These are phyloP conservation scores for Xylariales sp. DNA, from an alignment of 2,329 filamentous ascomycete genomes.

Conservation along the genomic window DNA sequence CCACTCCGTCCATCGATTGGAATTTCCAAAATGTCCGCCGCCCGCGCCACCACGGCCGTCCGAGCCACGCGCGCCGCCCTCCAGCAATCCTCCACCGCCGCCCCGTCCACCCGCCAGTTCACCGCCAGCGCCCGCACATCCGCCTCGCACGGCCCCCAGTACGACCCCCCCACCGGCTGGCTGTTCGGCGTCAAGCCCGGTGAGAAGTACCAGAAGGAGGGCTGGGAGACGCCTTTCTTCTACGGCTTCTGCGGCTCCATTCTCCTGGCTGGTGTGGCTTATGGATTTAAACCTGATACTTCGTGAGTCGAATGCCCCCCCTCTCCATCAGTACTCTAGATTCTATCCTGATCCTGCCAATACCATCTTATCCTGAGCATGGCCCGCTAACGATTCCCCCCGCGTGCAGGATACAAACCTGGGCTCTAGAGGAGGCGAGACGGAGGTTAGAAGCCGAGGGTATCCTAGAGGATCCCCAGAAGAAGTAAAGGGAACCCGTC, in stretches of 20 bases:
- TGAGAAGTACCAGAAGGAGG: constrained; percentile 95
- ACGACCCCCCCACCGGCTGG: constrained; percentile 91
- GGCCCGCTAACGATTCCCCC: neutral
- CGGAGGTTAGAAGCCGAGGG: constrained; percentile 96
- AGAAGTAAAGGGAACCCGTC: constrained; percentile 54
- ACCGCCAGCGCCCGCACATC: constrained; percentile 58
- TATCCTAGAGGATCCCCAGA: constrained; percentile 83
- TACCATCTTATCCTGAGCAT: neutral
- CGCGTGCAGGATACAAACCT: constrained; percentile 88
- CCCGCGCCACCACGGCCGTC: constrained; percentile 47
- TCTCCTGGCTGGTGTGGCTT: constrained; percentile 78
- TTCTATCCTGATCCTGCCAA: constrained; percentile 6
- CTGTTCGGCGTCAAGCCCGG: constrained; percentile 94
- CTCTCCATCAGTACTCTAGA: constrained; percentile 9
- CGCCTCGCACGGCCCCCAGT: constrained; percentile 77
- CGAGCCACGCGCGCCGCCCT: constrained; percentile 48
- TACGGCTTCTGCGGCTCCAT: constrained; percentile 87
- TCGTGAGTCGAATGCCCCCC: constrained; percentile 74
- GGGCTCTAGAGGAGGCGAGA: constrained; percentile 96
- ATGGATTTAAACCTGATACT: constrained; percentile 98
- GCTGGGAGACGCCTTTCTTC: constrained; percentile 90
- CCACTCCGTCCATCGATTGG: no score
- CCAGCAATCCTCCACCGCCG: constrained; percentile 35
- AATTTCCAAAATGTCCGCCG: constrained; percentile 44
- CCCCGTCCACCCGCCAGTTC: constrained; percentile 53